Conservation (phyloP, 306 rosid genomes). For the Luffa aegyptiaca region DNA sequence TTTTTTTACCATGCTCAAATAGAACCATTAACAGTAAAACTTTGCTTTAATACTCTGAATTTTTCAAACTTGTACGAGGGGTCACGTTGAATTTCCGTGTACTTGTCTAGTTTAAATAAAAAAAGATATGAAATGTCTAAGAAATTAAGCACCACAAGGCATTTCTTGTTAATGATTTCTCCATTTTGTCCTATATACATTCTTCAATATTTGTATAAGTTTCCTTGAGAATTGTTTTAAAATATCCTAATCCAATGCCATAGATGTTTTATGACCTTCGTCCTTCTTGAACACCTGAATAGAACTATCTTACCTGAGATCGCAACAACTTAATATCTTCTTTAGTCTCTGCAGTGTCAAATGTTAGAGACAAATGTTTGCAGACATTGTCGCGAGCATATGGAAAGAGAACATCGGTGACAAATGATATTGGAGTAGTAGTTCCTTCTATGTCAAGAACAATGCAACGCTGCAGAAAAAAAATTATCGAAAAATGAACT, state of each 20-base stretch:
- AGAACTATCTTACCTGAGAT: conserved; percentile 44
- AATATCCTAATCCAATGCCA: background rate
- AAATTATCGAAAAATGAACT: conserved; percentile 11
- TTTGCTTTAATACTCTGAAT: background rate
- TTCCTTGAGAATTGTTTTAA: background rate
- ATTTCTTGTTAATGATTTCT: background rate
- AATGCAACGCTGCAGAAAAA: conserved; percentile 55
- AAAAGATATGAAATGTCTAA: background rate
- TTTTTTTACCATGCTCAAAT: background rate
- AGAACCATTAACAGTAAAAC: background rate
- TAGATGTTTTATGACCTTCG: background rate
- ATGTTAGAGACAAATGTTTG: conserved; percentile 75
- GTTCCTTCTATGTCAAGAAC: conserved; percentile 99
- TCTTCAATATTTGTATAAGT: background rate
- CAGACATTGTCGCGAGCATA: conserved; percentile 81
- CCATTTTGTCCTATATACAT: background rate
- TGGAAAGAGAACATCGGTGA: conserved; percentile 88
- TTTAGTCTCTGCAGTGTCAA: conserved; percentile 63
- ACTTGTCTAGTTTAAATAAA: background rate
- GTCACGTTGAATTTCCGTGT: background rate
- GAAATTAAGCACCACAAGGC: background rate
- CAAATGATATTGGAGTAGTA: conserved; percentile 95
- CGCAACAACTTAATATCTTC: conserved; percentile 68
- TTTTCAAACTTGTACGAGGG: background rate
- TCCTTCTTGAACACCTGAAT: background rate